Conservation (phyloP, 495 filamentous ascomycete species). For the Penicillium crystallinum region DNA sequence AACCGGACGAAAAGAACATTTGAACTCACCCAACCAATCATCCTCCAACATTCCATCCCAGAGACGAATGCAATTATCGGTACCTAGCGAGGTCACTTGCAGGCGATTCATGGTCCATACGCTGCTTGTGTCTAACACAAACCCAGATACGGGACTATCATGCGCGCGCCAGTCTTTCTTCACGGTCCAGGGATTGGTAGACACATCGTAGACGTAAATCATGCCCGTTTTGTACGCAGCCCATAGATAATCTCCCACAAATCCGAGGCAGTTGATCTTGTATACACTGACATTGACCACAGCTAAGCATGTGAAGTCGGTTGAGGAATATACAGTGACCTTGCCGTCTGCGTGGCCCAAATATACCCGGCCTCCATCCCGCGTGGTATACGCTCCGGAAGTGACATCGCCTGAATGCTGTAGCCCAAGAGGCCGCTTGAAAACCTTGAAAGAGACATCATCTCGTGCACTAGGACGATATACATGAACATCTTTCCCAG, state of each 20-base stretch:
- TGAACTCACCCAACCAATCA: constrained; percentile 73
- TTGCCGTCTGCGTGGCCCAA: constrained; percentile 94
- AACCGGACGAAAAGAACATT: neutral
- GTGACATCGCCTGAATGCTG: constrained; percentile 79
- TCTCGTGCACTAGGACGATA: constrained; percentile 69
- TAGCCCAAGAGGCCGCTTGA: constrained; percentile 60
- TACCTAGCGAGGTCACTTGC: constrained; percentile 84
- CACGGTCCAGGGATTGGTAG: constrained; percentile 74
- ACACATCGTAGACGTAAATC: constrained; percentile 87
- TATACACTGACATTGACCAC: constrained; percentile 84
- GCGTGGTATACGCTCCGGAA: constrained; percentile 68
- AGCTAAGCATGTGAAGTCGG: constrained; percentile 66
- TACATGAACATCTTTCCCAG: constrained; percentile 81
- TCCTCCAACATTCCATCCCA: constrained; percentile 95
- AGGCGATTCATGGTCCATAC: constrained; percentile 80
- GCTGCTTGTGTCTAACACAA: constrained; percentile 74
- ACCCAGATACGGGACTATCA: constrained; percentile 68
- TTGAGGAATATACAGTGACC: constrained; percentile 79
- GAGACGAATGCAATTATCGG: constrained; percentile 74
- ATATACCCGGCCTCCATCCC: constrained; percentile 75
- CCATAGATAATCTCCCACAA: constrained; percentile 84
- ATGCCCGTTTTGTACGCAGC: constrained; percentile 93
- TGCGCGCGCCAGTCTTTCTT: constrained; percentile 95
- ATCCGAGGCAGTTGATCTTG: constrained; percentile 86
- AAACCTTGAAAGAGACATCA: constrained; percentile 63